Evolutionary conservation across 2,329 filamentous ascomycete species (phyloP).

Genomic region (Dactylellina cionopaga): DNA sequence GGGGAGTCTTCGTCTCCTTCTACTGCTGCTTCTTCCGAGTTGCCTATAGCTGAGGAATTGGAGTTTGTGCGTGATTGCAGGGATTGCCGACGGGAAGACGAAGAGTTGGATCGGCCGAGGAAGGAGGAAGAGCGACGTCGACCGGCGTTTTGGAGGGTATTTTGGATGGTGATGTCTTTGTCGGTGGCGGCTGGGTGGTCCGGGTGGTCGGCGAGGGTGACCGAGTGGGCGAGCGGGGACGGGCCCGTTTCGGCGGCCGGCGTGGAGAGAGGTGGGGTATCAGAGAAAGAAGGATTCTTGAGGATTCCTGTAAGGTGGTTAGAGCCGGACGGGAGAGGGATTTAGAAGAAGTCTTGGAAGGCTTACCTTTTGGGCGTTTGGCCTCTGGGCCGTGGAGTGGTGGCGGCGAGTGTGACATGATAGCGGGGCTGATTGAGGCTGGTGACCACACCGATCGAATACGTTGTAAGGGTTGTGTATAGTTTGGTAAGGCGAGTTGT

Average conservation of each 20-base stretch:
- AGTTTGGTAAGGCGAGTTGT: background rate
- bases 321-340: background rate
- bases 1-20: conserved; percentile 69
- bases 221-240: conserved; percentile 15
- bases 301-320: conserved; percentile 35
- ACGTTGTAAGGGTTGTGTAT: too few species aligned
- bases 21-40: conserved; percentile 64
- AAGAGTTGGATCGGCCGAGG: conserved; percentile 65
- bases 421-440: conserved; percentile 31
- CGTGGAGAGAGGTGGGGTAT: conserved; percentile 27
- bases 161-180: conserved; percentile 91
- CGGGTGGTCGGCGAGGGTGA: conserved; percentile 27
- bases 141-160: conserved; percentile 93
- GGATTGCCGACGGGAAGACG: conserved; percentile 78
- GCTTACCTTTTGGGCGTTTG: conserved; percentile 47
- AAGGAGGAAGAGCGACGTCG: conserved; percentile 83
- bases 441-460: too few species aligned
- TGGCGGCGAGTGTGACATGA: conserved; percentile 51
- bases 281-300: conserved; percentile 47
- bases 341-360: background rate
- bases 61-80: conserved; percentile 60
- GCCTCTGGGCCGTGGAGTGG: conserved; percentile 49
- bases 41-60: conserved; percentile 63
- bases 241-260: conserved; percentile 16
- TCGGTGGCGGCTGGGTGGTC: conserved; percentile 61